Conservation (phyloP, 1,284 basidiomycete genomes). For the Fomes fomentarius region DNA sequence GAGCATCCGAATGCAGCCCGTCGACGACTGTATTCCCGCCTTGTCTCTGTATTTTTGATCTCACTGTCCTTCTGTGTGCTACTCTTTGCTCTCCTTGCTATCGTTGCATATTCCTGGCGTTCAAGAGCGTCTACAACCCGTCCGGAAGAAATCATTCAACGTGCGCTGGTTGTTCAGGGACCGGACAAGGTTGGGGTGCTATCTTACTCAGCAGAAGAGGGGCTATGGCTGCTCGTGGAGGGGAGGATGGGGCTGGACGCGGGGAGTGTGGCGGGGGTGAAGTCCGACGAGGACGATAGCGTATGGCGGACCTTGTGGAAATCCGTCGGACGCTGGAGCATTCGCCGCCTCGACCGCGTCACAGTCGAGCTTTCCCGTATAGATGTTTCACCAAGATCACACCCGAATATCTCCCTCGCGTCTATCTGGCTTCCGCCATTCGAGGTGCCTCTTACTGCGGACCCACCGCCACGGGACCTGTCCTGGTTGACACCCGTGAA, state of each 20-base stretch:
- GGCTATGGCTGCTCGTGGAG: conserved; percentile 61
- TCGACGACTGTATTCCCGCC: conserved; percentile 44
- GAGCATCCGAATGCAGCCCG: conserved; percentile 27
- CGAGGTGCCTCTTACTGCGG: conserved; percentile 57
- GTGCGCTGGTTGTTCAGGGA: conserved; percentile 58
- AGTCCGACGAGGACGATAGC: conserved; percentile 44
- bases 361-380: conserved; percentile 56
- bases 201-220: conserved; percentile 60
- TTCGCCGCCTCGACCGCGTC: conserved; percentile 56
- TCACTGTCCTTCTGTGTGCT: conserved; percentile 45
- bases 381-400: conserved; percentile 45
- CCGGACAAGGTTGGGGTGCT: conserved; percentile 64
- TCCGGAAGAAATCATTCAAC: conserved; percentile 58
- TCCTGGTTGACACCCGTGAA: conserved; percentile 65
- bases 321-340: conserved; percentile 65
- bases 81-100: conserved; percentile 43
- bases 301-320: conserved; percentile 56
- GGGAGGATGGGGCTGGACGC: conserved; percentile 67
- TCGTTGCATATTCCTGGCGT: conserved; percentile 68
- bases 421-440: conserved; percentile 49
- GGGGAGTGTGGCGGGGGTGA: conserved; percentile 59
- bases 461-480: conserved; percentile 51
- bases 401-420: conserved; percentile 46
- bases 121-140: conserved; percentile 55
- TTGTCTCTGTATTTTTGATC: conserved; percentile 52